These are phyloP conservation scores for Zoysia pacifica DNA, from an alignment of 176 grass and related monocot genomes.

Conservation along the genomic window DNA sequence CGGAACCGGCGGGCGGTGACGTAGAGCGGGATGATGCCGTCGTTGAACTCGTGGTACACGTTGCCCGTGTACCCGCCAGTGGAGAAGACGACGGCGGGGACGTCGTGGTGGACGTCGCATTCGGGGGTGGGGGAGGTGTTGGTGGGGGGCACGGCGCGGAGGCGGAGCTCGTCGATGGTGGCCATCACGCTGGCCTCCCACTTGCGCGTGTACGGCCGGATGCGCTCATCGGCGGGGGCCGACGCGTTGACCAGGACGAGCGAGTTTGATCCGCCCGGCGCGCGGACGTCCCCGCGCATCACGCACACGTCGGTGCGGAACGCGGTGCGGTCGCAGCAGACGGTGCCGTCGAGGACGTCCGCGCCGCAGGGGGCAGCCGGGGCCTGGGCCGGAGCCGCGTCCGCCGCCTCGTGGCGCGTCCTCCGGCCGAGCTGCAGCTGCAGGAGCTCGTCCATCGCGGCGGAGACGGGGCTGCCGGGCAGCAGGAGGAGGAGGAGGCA, in stretches of 20 bases:
- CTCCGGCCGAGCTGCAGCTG: slow-evolving; percentile 32
- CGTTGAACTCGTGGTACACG: slow-evolving; percentile 94
- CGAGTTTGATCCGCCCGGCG: slow-evolving; percentile 30
- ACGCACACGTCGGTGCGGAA: slow-evolving; percentile 56
- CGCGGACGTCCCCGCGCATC: slow-evolving; percentile 53
- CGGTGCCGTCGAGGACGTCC: slow-evolving; percentile 19
- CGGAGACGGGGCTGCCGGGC: slow-evolving; percentile 38
- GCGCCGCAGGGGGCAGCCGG: slow-evolving; percentile 1
- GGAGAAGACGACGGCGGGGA: slow-evolving; percentile 75
- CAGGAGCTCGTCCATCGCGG: slow-evolving; percentile 48
- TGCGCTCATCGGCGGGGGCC: slow-evolving; percentile 20
- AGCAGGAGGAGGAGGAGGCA: slow-evolving; percentile 37
- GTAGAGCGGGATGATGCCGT: slow-evolving; percentile 84
- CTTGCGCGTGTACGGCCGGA: slow-evolving; percentile 62
- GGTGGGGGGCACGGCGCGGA: slow-evolving; percentile 23
- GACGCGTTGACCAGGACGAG: slow-evolving; percentile 33
- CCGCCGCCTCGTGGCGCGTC: background rate
- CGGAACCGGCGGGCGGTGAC: slow-evolving; percentile 60
- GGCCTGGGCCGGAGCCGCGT: fast-evolving
- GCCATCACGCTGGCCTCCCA: slow-evolving; percentile 76
- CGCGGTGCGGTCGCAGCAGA: slow-evolving; percentile 55
- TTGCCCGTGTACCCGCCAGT: slow-evolving; percentile 88
- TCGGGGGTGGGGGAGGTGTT: background rate
- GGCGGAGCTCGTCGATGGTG: slow-evolving; percentile 78
- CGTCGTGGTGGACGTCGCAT: slow-evolving; percentile 57